Conservation (phyloP, 1,284 basidiomycete genomes). For the Ustilago cynodontis region DNA sequence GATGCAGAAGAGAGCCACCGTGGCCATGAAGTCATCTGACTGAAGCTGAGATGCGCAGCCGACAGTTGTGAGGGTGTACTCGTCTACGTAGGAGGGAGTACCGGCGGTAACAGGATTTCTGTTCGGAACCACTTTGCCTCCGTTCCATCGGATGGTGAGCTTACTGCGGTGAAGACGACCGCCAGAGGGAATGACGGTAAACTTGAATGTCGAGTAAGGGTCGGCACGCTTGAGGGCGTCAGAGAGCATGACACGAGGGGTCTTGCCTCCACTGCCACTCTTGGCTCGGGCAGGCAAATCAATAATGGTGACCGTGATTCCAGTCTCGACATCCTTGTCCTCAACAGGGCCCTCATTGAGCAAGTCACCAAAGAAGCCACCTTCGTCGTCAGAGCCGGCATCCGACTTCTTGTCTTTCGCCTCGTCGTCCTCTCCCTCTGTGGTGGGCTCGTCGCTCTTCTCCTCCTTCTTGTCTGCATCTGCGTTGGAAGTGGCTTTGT, state of each 20-base stretch:
- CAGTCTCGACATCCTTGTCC: constrained; percentile 72
- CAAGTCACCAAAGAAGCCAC: constrained; percentile 80
- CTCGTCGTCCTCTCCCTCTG: constrained; percentile 12
- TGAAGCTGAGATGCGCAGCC: constrained; percentile 83
- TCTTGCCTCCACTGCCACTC: constrained; percentile 57
- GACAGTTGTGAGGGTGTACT: constrained; percentile 86
- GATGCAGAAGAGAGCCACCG: constrained; percentile 79
- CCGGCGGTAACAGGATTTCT: constrained; percentile 71
- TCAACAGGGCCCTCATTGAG: constrained; percentile 83
- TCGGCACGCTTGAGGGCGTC: constrained; percentile 73
- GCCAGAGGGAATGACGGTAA: constrained; percentile 68
- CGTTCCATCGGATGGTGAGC: constrained; percentile 64
- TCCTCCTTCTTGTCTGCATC: background rate
- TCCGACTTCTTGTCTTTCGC: constrained; percentile 15
- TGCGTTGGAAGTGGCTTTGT: background rate
- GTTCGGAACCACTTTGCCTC: constrained; percentile 57
- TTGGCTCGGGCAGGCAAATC: constrained; percentile 58
- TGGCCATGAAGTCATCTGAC: constrained; percentile 91
- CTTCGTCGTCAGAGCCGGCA: constrained; percentile 67
- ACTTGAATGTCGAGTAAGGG: constrained; percentile 80
- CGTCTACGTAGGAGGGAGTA: constrained; percentile 72
- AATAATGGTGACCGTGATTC: constrained; percentile 41
- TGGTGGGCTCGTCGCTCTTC: background rate
- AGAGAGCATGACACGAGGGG: constrained; percentile 61
- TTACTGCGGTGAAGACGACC: constrained; percentile 57